Percentiles rank a stretch among this genome's conserved stretches.
These are phyloP conservation scores for Pogostemon cablin DNA, from an alignment of 257 asterid species.

Conservation along the genomic window DNA sequence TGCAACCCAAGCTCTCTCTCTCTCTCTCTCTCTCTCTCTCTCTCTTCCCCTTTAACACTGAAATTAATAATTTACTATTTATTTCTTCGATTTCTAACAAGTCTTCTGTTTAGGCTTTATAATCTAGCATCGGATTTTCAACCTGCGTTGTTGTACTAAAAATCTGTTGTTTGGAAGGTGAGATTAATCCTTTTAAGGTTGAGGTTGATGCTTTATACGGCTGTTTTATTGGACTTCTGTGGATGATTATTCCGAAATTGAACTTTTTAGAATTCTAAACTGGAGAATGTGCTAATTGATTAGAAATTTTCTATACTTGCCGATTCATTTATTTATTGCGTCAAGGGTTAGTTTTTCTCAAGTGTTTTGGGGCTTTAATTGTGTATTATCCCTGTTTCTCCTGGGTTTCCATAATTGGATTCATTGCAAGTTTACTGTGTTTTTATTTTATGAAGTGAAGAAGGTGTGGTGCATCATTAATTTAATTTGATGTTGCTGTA, in stretches of 20 bases:
- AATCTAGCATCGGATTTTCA: background rate
- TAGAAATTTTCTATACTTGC: background rate
- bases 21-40: background rate
- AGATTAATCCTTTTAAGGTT: background rate
- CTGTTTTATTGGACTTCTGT: background rate
- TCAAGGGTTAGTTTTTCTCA: background rate
- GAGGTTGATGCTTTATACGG: slow-evolving; percentile 5
- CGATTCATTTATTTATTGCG: background rate
- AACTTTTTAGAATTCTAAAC: background rate
- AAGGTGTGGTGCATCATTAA: slow-evolving; percentile 15
- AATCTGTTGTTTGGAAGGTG: slow-evolving; percentile 5
- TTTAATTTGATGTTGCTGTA: too few species aligned
- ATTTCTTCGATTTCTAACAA: background rate
- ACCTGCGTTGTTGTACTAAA: background rate
- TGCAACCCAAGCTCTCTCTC: slow-evolving; percentile 25
- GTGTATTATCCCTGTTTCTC: background rate
- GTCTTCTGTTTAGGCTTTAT: background rate
- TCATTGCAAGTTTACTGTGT: background rate
- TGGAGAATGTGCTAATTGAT: background rate
- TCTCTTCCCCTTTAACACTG: background rate
- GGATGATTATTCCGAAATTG: background rate
- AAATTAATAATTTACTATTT: slow-evolving; percentile 4
- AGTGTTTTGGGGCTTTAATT: slow-evolving; percentile 4
- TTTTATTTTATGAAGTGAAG: background rate
- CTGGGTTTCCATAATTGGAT: slow-evolving; percentile 6